phyloP scores from a whole-genome alignment of 2,329 filamentous ascomycete genomes.

The Penicillium sp. region DNA sequence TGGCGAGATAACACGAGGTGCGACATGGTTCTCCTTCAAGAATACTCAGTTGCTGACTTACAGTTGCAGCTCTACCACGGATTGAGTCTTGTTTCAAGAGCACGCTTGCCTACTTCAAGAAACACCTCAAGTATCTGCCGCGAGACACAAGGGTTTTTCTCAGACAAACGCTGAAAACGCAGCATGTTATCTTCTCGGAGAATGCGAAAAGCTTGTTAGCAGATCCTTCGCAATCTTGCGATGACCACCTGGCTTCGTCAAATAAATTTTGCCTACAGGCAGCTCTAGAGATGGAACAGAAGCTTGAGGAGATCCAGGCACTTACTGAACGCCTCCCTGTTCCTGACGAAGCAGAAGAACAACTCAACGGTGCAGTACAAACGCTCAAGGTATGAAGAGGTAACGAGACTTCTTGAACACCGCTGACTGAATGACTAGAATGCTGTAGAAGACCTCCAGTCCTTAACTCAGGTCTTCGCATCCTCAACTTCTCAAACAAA shows the following conservation, averaged over 20 bases:
- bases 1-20: background rate
- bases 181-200: background rate
- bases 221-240: background rate
- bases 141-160: slow-evolving; percentile 3
- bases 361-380: background rate
- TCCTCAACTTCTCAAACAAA: background rate
- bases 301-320: background rate
- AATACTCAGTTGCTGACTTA: background rate
- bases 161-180: background rate
- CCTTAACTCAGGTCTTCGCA: background rate
- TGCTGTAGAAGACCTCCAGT: slow-evolving; percentile 8
- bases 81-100: slow-evolving; percentile 2
- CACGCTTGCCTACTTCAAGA: background rate
- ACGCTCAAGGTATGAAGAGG: background rate
- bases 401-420: too few relatives aligned
- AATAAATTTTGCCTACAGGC: background rate
- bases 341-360: background rate
- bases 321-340: background rate
- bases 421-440: background rate
- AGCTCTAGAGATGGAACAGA: background rate
- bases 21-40: background rate
- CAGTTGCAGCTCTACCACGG: slow-evolving; percentile 1
- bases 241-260: background rate
- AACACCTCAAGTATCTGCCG: background rate
- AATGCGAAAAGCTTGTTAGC: background rate